These are phyloP conservation scores for Xerocomellus chrysenteron DNA, from an alignment of 768 basidiomycete species.

Conservation along the genomic window DNA sequence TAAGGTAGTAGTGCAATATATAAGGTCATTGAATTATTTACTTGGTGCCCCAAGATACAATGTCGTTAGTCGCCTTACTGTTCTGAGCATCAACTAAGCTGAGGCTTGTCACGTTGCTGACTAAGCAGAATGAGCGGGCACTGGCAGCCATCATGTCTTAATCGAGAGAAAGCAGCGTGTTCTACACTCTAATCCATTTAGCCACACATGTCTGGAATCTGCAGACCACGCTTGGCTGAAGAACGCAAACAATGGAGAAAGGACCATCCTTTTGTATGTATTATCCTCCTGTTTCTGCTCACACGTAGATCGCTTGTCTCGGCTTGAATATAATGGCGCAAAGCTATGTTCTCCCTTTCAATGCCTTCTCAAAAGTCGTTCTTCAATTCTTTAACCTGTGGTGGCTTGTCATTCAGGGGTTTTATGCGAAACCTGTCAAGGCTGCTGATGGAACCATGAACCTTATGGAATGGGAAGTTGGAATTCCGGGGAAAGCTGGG, in stretches of 20 bases:
- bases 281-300: neutral
- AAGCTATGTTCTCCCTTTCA: neutral
- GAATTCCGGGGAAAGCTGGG: slow-evolving; percentile 88
- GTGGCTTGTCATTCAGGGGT: slow-evolving; percentile 60
- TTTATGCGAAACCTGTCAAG: slow-evolving; percentile 94
- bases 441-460: slow-evolving; percentile 91
- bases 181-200: neutral
- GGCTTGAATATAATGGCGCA: neutral
- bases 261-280: slow-evolving; percentile 95
- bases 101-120: slow-evolving; percentile 10
- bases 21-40: neutral
- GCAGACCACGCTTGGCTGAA: slow-evolving; percentile 88
- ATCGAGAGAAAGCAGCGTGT: neutral
- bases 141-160: no score
- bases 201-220: slow-evolving; percentile 75
- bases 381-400: slow-evolving; percentile 3
- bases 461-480: slow-evolving; percentile 97
- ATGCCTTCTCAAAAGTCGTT: neutral
- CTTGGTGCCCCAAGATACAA: neutral
- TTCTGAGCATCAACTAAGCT: no score
- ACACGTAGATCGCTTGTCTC: neutral
- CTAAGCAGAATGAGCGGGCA: slow-evolving; percentile 9
- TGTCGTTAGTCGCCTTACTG: neutral
- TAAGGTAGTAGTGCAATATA: neutral
- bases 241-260: slow-evolving; percentile 99